Evolutionary conservation across 495 filamentous ascomycete genomes (phyloP), one percentile per base, ranked within the genome.

Genomic region (Lasiosphaeria miniovina): DNA sequence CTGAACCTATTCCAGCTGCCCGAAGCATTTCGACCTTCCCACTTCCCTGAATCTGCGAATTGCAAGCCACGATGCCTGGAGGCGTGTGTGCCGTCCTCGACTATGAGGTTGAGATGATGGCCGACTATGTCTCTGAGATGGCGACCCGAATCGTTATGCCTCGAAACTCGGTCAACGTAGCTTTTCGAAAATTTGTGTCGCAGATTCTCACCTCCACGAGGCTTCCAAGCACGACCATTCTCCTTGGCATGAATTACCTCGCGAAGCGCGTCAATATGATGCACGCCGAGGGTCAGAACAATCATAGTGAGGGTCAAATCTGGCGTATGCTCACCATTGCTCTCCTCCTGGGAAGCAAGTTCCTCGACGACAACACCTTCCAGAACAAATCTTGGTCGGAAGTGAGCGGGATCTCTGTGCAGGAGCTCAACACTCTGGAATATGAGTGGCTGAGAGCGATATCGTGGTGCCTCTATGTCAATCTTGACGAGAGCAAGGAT

Each of bases 351-450:
- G 94, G 93, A 54, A 97, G 93, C 80, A 99, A 99, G 76, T 99
- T 99, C 68, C 74, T 98, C 56, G 94, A 99, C 69, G 94, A 99
- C 74, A 98, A 98, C 75, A 99, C 94, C 14, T 99, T 98, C 75
- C 92, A 97, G 80, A 99, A 98, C 77, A 90, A 93, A 55, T 98
- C 95, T 6, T 99, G 94, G 94, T 89, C 95, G 4, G 95, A 99
- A 68, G 94, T 99, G 32, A 98, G 92, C 75, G 90, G 89, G 58
- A 96, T 99, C 61, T 74, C 88, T 24, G 92, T 99, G 31, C 63
- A 79, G 32, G 93, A 97, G 65, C 79, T 99, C 66, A 98, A 98
- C 76, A 81, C 80, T 60, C 80, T 97, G 77, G 94, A 99, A 77
- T 84, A 86, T 65, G 90, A 96, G 67, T 99, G 94, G 94, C 81